These are phyloP conservation scores for Colletotrichum sp. DNA, from an alignment of 2,329 filamentous ascomycete species.

Conservation along the genomic window DNA sequence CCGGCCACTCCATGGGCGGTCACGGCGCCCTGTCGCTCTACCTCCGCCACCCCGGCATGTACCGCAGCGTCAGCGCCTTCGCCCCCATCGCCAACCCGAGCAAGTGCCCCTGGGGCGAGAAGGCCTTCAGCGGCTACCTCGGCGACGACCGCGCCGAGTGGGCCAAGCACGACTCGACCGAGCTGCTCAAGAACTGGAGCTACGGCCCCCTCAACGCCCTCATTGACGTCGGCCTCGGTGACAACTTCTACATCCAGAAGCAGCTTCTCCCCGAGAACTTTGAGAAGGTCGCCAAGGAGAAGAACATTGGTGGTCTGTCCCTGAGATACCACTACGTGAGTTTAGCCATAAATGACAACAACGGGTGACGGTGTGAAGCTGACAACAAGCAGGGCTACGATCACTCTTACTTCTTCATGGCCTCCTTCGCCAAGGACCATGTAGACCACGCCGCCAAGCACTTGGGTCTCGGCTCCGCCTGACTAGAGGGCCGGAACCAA, in stretches of 20 bases:
- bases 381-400: slow-evolving; percentile 74
- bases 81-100: slow-evolving; percentile 88
- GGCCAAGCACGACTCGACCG: slow-evolving; percentile 90
- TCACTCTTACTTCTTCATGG: slow-evolving; percentile 97
- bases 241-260: slow-evolving; percentile 95
- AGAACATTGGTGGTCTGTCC: slow-evolving; percentile 74
- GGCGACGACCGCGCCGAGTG: slow-evolving; percentile 78
- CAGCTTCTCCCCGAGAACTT: slow-evolving; percentile 96
- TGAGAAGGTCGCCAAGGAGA: slow-evolving; percentile 76
- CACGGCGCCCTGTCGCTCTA: slow-evolving; percentile 94
- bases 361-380: neutral
- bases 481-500: slow-evolving; percentile 9
- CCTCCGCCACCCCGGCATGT: slow-evolving; percentile 88
- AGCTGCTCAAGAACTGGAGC: slow-evolving; percentile 81
- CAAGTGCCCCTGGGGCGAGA: slow-evolving; percentile 91
- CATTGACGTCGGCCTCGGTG: slow-evolving; percentile 90
- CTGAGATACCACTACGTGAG: slow-evolving; percentile 81
- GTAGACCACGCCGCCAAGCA: slow-evolving; percentile 91
- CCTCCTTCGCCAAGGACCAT: slow-evolving; percentile 88
- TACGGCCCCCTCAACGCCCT: slow-evolving; percentile 71
- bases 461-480: slow-evolving; percentile 47
- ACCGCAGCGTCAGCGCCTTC: slow-evolving; percentile 88
- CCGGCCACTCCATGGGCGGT: slow-evolving; percentile 96
- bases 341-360: neutral
- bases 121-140: slow-evolving; percentile 92